Evolutionary conservation across 1,284 basidiomycete genomes (phyloP).

Genomic region (Marasmius tenuissimus): DNA sequence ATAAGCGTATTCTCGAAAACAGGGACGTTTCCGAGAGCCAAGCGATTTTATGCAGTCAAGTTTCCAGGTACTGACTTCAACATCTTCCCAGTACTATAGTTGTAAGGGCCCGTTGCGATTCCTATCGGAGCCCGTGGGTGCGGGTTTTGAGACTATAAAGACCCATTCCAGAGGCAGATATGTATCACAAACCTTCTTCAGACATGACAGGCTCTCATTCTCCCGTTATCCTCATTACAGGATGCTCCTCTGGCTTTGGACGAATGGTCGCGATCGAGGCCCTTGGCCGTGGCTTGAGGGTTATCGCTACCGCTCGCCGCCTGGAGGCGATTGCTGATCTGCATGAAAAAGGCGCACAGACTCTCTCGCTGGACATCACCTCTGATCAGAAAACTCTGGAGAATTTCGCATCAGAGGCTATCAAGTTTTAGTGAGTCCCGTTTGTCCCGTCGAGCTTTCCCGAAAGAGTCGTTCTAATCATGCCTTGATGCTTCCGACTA

Average conservation of each 20-base stretch:
- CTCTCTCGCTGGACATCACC: conserved; percentile 5
- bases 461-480: background rate
- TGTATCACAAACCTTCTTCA: background rate
- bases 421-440: conserved; percentile 13
- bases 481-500: background rate
- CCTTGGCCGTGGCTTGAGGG: conserved; percentile 8
- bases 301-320: conserved; percentile 11
- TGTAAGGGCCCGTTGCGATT: too few species aligned
- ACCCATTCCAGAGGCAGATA: too few species aligned
- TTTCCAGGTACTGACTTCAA: too few species aligned
- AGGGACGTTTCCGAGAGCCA: too few species aligned
- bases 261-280: conserved; percentile 11
- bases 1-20: too few species aligned
- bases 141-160: too few species aligned
- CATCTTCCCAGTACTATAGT: too few species aligned
- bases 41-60: too few species aligned
- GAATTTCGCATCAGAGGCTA: conserved; percentile 13
- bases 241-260: conserved; percentile 20
- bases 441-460: background rate
- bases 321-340: conserved; percentile 8
- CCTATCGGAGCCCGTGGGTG: too few species aligned
- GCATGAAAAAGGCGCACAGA: conserved; percentile 6
- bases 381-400: conserved; percentile 5
- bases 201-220: background rate
- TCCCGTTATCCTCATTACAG: conserved; percentile 19